Percentiles rank a stretch among this genome's conserved stretches.
These are phyloP conservation scores for Candida pseudocylindracea DNA, from an alignment of 1,139 yeast species.

Conservation along the genomic window DNA sequence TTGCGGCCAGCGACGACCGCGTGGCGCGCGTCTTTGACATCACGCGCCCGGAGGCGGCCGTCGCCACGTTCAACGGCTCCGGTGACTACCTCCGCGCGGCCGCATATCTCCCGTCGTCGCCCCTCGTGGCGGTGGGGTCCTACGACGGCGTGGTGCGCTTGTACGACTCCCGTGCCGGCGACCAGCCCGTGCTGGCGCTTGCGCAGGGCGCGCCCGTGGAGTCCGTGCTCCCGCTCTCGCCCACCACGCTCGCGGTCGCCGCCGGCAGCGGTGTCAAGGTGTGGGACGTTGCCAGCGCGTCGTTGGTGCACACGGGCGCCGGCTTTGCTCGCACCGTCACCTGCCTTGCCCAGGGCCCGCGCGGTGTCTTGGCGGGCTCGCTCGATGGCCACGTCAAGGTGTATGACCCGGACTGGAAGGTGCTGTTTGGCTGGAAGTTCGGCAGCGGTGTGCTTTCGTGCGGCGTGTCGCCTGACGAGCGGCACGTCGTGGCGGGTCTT, in stretches of 20 bases:
- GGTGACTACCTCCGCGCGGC: conserved; percentile 79
- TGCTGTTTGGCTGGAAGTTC: conserved; percentile 92
- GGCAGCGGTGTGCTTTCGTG: conserved; percentile 70
- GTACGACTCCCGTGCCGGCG: conserved; percentile 62
- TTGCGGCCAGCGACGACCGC: conserved; percentile 86
- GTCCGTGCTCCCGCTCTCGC: conserved; percentile 57
- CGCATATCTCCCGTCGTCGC: conserved; percentile 49
- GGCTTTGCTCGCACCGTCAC: conserved; percentile 92
- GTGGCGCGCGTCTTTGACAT: conserved; percentile 76
- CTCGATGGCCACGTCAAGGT: conserved; percentile 94
- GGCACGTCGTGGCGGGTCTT: conserved; percentile 87
- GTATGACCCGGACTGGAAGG: conserved; percentile 78
- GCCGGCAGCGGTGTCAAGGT: conserved; percentile 80
- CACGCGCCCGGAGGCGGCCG: conserved; percentile 49
- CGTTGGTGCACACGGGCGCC: conserved; percentile 34
- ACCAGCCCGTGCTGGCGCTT: conserved; percentile 19
- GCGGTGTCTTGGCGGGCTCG: conserved; percentile 78
- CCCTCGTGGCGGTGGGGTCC: conserved; percentile 75
- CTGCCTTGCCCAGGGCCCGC: conserved; percentile 47
- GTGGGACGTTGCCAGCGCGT: conserved; percentile 79
- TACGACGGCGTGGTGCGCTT: conserved; percentile 76
- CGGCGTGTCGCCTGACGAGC: conserved; percentile 67
- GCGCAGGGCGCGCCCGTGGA: conserved; percentile 47
- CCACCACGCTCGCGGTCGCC: conserved; percentile 61
- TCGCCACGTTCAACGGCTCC: conserved; percentile 39